phyloP scores from a whole-genome alignment of 441 rosid genomes.

The Theobroma grandiflorum region DNA sequence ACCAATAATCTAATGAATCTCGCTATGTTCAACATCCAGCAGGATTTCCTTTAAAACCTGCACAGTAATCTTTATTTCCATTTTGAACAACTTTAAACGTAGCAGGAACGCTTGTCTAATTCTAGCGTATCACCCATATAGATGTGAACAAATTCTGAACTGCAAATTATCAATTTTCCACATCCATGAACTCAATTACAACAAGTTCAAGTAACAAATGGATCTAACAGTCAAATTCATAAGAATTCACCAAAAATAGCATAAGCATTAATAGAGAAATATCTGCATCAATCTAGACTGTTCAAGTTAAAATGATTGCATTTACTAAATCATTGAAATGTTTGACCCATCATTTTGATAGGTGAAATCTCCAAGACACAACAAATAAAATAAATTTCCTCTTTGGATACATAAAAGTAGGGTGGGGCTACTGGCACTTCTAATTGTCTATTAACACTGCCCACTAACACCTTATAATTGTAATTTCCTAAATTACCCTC shows the following conservation, averaged over 20 bases:
- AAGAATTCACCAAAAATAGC: constrained; percentile 12
- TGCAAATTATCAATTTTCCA: not conserved
- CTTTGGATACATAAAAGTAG: not conserved
- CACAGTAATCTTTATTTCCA: constrained; percentile 8
- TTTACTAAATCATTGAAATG: not conserved
- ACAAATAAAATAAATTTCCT: not conserved
- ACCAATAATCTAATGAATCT: not conserved
- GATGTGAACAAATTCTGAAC: not conserved
- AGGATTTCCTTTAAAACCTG: not conserved
- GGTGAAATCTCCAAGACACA: not conserved
- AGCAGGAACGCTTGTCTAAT: not conserved
- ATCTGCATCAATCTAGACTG: not conserved
- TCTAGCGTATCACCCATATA: constrained; percentile 1
- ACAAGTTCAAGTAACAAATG: not conserved
- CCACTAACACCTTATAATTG: too few relatives aligned
- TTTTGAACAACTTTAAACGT: not conserved
- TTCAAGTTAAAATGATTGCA: not conserved
- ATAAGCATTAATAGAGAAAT: not conserved
- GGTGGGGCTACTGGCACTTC: too few relatives aligned
- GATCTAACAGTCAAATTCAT: constrained; percentile 8
- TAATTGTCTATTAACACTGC: too few relatives aligned
- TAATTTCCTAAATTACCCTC: too few relatives aligned
- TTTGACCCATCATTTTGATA: not conserved
- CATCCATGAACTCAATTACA: too few relatives aligned
- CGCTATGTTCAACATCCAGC: not conserved